phyloP scores from a whole-genome alignment of 805 yeast genomes.

The Scheffersomyces lignosus region DNA sequence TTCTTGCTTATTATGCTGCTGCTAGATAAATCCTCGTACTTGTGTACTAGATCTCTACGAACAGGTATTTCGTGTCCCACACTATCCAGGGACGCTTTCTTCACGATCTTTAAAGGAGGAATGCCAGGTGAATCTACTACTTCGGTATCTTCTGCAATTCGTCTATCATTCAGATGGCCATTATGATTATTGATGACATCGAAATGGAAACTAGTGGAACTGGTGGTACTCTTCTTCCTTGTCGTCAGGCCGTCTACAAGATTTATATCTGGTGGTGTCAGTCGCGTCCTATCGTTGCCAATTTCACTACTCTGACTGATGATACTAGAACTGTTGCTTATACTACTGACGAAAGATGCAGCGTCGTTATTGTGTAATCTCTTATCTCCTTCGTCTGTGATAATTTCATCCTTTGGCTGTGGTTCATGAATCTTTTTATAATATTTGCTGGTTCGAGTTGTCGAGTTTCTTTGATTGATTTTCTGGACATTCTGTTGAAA shows the following conservation, averaged over 20 bases:
- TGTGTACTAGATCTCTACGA: conserved; percentile 29
- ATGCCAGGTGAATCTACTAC: no score
- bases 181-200: conserved; percentile 3
- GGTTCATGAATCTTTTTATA: conserved; percentile 33
- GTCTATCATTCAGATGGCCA: no score
- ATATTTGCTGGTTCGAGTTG: conserved; percentile 26
- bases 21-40: no score
- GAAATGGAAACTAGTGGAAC: conserved; percentile 9
- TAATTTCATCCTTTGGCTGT: conserved; percentile 9
- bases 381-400: conserved; percentile 1
- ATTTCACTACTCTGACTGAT: conserved; percentile 13
- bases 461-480: conserved; percentile 17
- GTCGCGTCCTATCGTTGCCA: no score
- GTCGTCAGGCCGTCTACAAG: not conserved
- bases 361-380: conserved; percentile 10
- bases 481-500: conserved; percentile 40
- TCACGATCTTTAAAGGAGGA: no score
- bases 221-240: conserved; percentile 1
- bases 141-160: no score
- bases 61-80: conserved; percentile 24
- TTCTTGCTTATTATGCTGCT: no score
- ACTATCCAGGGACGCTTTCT: no score
- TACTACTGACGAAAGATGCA: conserved; percentile 20
- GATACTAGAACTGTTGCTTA: conserved; percentile 25
- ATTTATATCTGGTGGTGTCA: not conserved